Conservation (phyloP, 225 moss, liverwort and hornwort species). For the Polytrichum formosum region DNA sequence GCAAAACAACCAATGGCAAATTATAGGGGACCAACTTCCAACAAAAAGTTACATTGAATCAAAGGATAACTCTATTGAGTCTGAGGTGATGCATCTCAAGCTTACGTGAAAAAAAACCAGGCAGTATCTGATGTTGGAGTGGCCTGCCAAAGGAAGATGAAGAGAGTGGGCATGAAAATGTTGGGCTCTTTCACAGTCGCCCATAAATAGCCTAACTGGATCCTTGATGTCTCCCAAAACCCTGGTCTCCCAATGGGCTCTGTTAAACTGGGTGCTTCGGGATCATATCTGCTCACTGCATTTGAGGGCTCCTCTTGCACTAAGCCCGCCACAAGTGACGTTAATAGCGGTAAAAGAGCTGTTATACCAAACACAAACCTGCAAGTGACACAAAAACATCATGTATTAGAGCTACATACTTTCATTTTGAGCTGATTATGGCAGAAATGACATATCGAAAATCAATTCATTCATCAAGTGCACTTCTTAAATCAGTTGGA, state of each 20-base stretch:
- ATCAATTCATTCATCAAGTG: too few relatives aligned
- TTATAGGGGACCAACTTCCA: too few relatives aligned
- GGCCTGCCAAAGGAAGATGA: conserved; percentile 96
- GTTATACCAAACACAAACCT: conserved; percentile 93
- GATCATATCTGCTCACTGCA: conserved; percentile 23
- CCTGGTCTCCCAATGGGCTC: conserved; percentile 35
- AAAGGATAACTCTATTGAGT: too few relatives aligned
- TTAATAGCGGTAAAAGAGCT: conserved; percentile 77
- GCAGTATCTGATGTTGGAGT: conserved; percentile 91
- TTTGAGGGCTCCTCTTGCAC: conserved; percentile 71
- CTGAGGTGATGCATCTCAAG: too few relatives aligned
- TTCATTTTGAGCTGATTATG: too few relatives aligned
- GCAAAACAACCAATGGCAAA: too few relatives aligned
- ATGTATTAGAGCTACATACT: too few relatives aligned
- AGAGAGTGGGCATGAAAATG: conserved; percentile 85
- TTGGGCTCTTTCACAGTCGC: conserved; percentile 84
- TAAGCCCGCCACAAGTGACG: conserved; percentile 73
- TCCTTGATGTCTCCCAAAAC: conserved; percentile 61
- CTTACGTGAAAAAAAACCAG: conserved; percentile 91
- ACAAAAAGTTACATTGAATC: too few relatives aligned
- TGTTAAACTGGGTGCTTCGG: conserved; percentile 31
- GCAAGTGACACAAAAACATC: conserved; percentile 15
- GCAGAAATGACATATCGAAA: too few relatives aligned
- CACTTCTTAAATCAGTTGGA: too few relatives aligned
- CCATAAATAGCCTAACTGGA: conserved; percentile 75